Conservation (phyloP, 371 early-diverging fungal species). For the Haplosporangium sp. region DNA sequence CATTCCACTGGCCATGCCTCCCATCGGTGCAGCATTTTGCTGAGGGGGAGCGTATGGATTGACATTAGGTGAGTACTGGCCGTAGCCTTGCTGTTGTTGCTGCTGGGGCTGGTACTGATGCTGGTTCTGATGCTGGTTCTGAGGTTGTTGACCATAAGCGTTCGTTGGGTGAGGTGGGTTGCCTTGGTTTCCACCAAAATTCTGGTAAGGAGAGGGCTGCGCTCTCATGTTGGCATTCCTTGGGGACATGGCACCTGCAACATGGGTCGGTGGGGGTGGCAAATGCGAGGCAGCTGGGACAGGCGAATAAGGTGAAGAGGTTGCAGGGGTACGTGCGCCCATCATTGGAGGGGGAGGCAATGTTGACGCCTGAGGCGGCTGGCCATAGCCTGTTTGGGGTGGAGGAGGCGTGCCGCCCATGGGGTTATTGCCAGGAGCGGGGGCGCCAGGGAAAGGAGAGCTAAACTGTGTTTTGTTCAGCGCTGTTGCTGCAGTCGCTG, state of each 20-base stretch:
- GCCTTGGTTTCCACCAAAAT: slow-evolving; percentile 22
- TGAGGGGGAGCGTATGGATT: slow-evolving; percentile 26
- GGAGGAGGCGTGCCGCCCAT: slow-evolving; percentile 44
- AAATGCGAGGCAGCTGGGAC: slow-evolving; percentile 50
- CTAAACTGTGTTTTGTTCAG: slow-evolving; percentile 51
- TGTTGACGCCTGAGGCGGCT: slow-evolving; percentile 31
- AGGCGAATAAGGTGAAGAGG: slow-evolving; percentile 44
- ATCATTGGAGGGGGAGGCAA: slow-evolving; percentile 52
- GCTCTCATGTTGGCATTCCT: slow-evolving; percentile 50
- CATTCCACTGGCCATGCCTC: slow-evolving; percentile 44
- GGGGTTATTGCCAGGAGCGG: slow-evolving; percentile 27
- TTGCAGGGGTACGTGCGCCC: slow-evolving; percentile 35
- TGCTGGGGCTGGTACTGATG: slow-evolving; percentile 27
- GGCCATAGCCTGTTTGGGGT: slow-evolving; percentile 37
- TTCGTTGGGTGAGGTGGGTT: slow-evolving; percentile 18
- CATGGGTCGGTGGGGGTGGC: slow-evolving; percentile 47
- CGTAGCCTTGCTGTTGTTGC: slow-evolving; percentile 37
- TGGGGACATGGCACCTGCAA: slow-evolving; percentile 46
- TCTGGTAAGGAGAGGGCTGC: slow-evolving; percentile 37
- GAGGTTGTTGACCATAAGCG: slow-evolving; percentile 27
- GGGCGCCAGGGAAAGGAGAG: slow-evolving; percentile 55
- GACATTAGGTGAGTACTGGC: slow-evolving; percentile 13
- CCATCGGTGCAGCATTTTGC: slow-evolving; percentile 26
- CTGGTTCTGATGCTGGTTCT: slow-evolving; percentile 21
- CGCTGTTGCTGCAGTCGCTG: slow-evolving; percentile 16